Conservation (phyloP, 148 eudicot species). For the Talinum fruticosum region DNA sequence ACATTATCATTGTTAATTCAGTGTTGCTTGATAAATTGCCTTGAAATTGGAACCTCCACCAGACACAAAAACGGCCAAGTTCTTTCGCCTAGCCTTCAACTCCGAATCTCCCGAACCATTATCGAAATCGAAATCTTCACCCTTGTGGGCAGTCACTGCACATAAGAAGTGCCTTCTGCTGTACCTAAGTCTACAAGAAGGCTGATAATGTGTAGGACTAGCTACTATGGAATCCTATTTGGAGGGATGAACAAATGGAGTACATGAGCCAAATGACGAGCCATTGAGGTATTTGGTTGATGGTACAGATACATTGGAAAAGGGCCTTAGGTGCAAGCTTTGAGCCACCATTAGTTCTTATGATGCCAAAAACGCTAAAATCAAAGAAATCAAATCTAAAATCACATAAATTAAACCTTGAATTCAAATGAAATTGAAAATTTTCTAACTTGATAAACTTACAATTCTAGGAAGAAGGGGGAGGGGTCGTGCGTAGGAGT, state of each 20-base stretch:
- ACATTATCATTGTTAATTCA: too few species aligned
- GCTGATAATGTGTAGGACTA: background rate
- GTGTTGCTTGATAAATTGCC: constrained; percentile 64
- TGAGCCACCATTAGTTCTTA: too few species aligned
- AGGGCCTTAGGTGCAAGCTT: too few species aligned
- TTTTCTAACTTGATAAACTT: too few species aligned
- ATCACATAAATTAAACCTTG: too few species aligned
- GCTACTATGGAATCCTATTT: constrained; percentile 11
- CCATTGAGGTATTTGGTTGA: constrained; percentile 21
- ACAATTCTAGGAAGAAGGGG: too few species aligned
- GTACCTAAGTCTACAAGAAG: constrained; percentile 6
- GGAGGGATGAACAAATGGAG: constrained; percentile 5
- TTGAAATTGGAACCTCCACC: constrained; percentile 90
- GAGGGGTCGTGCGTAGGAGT: too few species aligned
- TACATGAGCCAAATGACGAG: background rate
- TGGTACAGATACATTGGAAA: constrained; percentile 12
- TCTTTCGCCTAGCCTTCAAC: constrained; percentile 38
- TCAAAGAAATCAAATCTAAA: too few species aligned
- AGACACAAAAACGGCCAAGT: constrained; percentile 78
- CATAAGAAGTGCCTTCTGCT: constrained; percentile 10
- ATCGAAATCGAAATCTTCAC: constrained; percentile 10
- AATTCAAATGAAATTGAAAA: too few species aligned
- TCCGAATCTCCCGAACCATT: constrained; percentile 16
- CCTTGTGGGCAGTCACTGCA: constrained; percentile 9
- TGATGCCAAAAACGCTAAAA: too few species aligned